Percentiles rank a stretch among this genome's conserved stretches.
Evolutionary conservation across 345 rosid genomes (phyloP).

Genomic region (Alliaria petiolata): DNA sequence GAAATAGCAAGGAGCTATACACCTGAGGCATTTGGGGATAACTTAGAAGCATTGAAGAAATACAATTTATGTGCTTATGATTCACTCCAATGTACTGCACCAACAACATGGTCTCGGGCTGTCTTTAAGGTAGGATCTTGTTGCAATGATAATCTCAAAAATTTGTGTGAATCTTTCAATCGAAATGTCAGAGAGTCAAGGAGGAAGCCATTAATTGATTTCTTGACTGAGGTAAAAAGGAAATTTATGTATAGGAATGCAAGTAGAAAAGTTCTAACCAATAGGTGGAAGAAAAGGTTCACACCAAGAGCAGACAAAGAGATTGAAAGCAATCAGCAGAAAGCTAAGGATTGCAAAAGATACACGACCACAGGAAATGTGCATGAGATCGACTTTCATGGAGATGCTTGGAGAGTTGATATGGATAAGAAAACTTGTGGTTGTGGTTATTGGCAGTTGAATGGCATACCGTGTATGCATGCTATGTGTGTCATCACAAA

Average conservation of each 20-base stretch:
- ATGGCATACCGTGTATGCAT: not conserved
- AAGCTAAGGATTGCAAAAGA: not conserved
- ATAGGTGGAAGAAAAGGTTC: not conserved
- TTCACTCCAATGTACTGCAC: not conserved
- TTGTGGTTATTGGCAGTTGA: not conserved
- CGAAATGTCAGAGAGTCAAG: not conserved
- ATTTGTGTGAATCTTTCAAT: not conserved
- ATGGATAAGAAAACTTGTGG: not conserved
- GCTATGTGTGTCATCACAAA: not conserved
- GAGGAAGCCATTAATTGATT: not conserved
- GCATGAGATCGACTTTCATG: not conserved
- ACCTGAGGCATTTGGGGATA: not conserved
- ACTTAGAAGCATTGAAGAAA: not conserved
- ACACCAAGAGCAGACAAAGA: not conserved
- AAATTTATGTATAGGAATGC: not conserved
- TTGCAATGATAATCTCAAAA: slow-evolving; percentile 4
- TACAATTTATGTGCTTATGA: not conserved
- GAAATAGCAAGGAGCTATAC: not conserved
- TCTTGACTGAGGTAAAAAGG: not conserved
- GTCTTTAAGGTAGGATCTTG: not conserved
- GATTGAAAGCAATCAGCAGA: not conserved
- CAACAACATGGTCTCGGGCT: not conserved
- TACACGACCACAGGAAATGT: not conserved
- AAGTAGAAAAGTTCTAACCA: not conserved
- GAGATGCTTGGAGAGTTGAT: not conserved